Base-by-base conservation (phyloP, 306 rosid species). In the Prunus fruticosa region DNA sequence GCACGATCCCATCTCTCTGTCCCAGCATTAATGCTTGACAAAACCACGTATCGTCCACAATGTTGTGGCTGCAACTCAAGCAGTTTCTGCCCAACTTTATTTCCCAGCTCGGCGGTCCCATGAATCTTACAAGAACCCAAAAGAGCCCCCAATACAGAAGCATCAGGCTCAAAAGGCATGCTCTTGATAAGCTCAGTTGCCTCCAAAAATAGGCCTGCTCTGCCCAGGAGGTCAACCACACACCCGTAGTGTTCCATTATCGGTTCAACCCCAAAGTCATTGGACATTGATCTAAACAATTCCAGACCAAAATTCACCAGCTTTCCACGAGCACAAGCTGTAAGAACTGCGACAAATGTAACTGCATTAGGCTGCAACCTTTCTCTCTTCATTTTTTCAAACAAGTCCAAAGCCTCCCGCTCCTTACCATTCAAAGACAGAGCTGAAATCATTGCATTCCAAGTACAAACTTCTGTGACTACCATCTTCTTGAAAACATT, bases 401-500 rank as follows among this genome's bases (percentile, higher is more conserved):
- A 91, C 88, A 86, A 47, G 67, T 84, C 85, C 43, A 91, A 49
- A 64, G 93, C 93, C 64, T 90, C 86, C 76, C 68, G 79, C 89
- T 86, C 97, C 61, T 76, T 82, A 28, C 95, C 89, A 85, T 91
- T 86, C 64, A 90, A 86, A 72, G 96, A 84, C 61, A 90, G 76
- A 0, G 90, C 81, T 70, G 91, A 86, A 69, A 94, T 87, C 96
- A 94, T 91, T 43, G 91, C 94, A 79, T 91, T 94, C 97, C 96
- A 91, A 66, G 89, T 77, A 76, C 96, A 94, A 12, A 86, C 86
- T 78, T 85, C 86, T 77, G 69, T 90, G 27, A 66, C 57, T 23
- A 14, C 70, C 88, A 86, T 83, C 43, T 34, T 51, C 69, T 79
- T 38, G 41, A 90, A 91, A 23, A 90, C 78, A 82, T 67, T 86